Conservation (phyloP, 148 eudicot species). For the Silene conica region DNA sequence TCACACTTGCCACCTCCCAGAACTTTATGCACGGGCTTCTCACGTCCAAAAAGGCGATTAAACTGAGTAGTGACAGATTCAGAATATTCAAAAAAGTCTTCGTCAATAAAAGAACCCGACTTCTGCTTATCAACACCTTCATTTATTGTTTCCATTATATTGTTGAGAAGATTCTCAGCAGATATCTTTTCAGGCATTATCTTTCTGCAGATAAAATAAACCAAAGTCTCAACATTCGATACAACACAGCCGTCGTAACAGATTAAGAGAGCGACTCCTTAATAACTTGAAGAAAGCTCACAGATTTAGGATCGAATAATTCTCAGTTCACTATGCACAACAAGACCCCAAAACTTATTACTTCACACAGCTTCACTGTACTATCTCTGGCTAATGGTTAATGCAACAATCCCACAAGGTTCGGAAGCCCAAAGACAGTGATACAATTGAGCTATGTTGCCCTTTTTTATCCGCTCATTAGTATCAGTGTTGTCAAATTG, state of each 20-base stretch:
- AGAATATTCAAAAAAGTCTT: constrained; percentile 40
- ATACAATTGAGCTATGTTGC: background rate
- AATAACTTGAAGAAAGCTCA: background rate
- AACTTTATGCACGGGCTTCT: constrained; percentile 69
- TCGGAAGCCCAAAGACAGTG: background rate
- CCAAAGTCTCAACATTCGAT: background rate
- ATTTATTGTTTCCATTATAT: constrained; percentile 55
- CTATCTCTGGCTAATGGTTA: no score
- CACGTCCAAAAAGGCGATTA: constrained; percentile 78
- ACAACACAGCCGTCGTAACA: background rate
- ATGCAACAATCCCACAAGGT: no score
- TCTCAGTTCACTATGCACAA: background rate
- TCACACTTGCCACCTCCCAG: constrained; percentile 91
- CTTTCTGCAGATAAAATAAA: constrained; percentile 12
- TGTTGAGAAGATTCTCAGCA: constrained; percentile 66
- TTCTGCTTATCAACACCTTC: constrained; percentile 52
- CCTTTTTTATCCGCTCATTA: constrained; percentile 28
- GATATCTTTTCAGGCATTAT: constrained; percentile 73
- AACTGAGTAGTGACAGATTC: constrained; percentile 47
- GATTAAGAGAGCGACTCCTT: background rate
- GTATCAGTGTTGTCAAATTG: constrained; percentile 43
- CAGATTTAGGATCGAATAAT: background rate
- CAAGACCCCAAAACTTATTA: no score
- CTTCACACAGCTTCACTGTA: no score
- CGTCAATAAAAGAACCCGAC: constrained; percentile 36